phyloP scores from a whole-genome alignment of 2,329 filamentous ascomycete species.

The Exophiala alcalophila region DNA sequence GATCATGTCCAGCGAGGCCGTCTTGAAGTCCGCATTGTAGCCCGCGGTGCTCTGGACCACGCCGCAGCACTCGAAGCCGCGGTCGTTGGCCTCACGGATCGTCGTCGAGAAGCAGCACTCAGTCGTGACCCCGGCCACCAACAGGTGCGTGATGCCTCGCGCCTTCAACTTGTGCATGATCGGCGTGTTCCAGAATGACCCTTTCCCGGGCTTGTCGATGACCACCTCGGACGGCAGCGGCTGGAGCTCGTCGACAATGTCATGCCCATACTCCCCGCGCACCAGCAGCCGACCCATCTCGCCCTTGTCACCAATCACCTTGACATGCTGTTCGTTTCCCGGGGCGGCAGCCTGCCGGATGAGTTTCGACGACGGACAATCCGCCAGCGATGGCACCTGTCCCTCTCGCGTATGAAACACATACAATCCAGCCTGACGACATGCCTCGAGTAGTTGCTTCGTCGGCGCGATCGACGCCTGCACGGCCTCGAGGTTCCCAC shows the following conservation, averaged over 20 bases:
- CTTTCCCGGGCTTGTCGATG: slow-evolving; percentile 59
- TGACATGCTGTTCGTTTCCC: slow-evolving; percentile 42
- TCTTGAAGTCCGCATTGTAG: slow-evolving; percentile 37
- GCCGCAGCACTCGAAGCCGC: slow-evolving; percentile 60
- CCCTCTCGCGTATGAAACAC: slow-evolving; percentile 52
- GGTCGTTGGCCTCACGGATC: slow-evolving; percentile 56
- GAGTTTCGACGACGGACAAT: slow-evolving; percentile 52
- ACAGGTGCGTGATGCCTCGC: slow-evolving; percentile 56
- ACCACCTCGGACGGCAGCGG: slow-evolving; percentile 53
- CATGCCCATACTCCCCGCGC: slow-evolving; percentile 55
- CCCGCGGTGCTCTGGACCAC: slow-evolving; percentile 45
- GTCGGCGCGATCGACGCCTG: slow-evolving; percentile 41
- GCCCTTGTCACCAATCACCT: slow-evolving; percentile 53
- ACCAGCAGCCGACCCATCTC: slow-evolving; percentile 54
- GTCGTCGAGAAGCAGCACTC: slow-evolving; percentile 59
- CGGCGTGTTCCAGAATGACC: slow-evolving; percentile 57
- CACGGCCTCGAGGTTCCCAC: slow-evolving; percentile 41
- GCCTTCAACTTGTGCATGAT: slow-evolving; percentile 54
- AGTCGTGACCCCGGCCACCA: slow-evolving; percentile 58
- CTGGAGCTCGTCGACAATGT: slow-evolving; percentile 53
- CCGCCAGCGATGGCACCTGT: slow-evolving; percentile 51
- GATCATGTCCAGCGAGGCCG: slow-evolving; percentile 39
- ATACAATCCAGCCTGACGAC: slow-evolving; percentile 43
- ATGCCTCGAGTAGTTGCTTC: slow-evolving; percentile 44
- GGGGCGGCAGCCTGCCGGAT: slow-evolving; percentile 50